Conservation (phyloP, 805 yeast genomes). For the Peterozyma toletana region DNA sequence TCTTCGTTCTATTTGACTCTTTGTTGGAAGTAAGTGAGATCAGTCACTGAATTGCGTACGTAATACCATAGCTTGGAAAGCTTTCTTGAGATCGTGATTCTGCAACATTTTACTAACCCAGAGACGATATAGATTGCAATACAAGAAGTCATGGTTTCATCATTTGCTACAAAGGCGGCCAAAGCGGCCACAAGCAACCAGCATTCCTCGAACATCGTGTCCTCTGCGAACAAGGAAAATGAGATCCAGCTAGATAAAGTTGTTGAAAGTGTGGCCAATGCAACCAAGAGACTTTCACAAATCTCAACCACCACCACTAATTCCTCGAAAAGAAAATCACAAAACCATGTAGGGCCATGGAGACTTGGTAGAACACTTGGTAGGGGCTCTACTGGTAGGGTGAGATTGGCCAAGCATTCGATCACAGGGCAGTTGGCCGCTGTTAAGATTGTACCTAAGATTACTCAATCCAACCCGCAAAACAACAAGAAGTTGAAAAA, state of each 20-base stretch:
- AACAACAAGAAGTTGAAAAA: conserved; percentile 16
- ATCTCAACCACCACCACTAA: conserved; percentile 13
- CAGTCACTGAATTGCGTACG: too few species aligned
- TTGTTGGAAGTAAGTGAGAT: too few species aligned
- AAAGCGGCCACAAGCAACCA: conserved; percentile 1
- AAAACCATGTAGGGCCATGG: conserved; percentile 85
- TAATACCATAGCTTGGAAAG: too few species aligned
- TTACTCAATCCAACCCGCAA: conserved; percentile 43
- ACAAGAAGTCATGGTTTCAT: conserved; percentile 1
- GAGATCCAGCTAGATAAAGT: conserved; percentile 41
- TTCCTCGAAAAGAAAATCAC: conserved; percentile 26
- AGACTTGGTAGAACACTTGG: conserved; percentile 91
- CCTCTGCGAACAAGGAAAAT: conserved; percentile 20
- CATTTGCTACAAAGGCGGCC: conserved; percentile 8
- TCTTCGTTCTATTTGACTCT: too few species aligned
- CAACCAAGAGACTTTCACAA: conserved; percentile 22
- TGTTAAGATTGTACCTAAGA: conserved; percentile 90
- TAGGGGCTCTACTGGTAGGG: conserved; percentile 95
- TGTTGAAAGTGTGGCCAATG: conserved; percentile 27
- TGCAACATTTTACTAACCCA: too few species aligned
- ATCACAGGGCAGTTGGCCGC: conserved; percentile 89
- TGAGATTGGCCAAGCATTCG: conserved; percentile 81
- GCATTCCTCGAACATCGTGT: conserved; percentile 1
- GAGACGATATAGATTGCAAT: too few species aligned
- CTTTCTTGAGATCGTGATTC: too few species aligned